phyloP scores from a whole-genome alignment of 2,329 filamentous ascomycete genomes.

The Niveomyces coronatus region DNA sequence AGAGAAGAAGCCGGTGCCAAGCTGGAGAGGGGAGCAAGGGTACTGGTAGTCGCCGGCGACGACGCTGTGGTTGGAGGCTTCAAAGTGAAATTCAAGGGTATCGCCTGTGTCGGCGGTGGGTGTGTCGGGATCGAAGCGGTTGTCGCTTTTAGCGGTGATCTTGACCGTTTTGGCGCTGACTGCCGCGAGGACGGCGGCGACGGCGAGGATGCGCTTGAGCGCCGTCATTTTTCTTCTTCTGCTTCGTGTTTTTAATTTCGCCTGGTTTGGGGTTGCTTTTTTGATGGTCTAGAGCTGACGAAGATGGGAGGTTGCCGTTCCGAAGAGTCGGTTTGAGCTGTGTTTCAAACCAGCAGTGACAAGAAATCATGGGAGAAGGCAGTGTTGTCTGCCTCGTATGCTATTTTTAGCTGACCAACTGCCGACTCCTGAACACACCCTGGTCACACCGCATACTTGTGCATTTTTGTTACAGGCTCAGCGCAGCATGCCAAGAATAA shows the following conservation, averaged over 20 bases:
- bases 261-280: background rate
- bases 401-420: too few relatives aligned
- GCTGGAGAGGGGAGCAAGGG: constrained; percentile 23
- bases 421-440: too few relatives aligned
- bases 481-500: too few relatives aligned
- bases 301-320: too few relatives aligned
- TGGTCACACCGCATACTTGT: too few relatives aligned
- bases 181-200: constrained; percentile 16
- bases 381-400: too few relatives aligned
- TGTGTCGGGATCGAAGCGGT: constrained; percentile 24
- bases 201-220: constrained; percentile 17
- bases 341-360: too few relatives aligned
- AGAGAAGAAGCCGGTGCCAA: constrained; percentile 28
- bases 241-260: too few relatives aligned
- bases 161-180: constrained; percentile 22
- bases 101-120: constrained; percentile 23
- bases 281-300: background rate
- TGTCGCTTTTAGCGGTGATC: constrained; percentile 23
- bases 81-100: constrained; percentile 27
- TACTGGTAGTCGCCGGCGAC: constrained; percentile 24
- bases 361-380: too few relatives aligned
- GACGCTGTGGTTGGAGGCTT: constrained; percentile 27
- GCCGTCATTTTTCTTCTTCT: constrained; percentile 18
- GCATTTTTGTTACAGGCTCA: too few relatives aligned
- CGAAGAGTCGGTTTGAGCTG: too few relatives aligned